A percentile compares a stretch with the other conserved stretches of the same genome.
Conservation (phyloP, 495 filamentous ascomycete genomes). For the Pseudevernia furfuracea region DNA sequence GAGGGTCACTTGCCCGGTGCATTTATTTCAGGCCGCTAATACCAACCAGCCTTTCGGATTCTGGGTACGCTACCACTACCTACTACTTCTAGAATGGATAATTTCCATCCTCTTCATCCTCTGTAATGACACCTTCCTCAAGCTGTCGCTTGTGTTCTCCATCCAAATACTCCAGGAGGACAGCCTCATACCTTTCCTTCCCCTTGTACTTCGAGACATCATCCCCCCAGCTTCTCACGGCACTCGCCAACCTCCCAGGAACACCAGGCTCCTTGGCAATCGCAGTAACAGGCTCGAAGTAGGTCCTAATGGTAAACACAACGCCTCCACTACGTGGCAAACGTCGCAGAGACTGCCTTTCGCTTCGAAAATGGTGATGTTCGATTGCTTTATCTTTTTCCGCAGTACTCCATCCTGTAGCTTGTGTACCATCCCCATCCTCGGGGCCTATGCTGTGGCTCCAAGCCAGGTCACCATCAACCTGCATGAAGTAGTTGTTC, state of each 20-base stretch:
- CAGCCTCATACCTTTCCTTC: slow-evolving; percentile 66
- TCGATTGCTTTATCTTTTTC: slow-evolving; percentile 68
- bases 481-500: slow-evolving; percentile 75
- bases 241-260: slow-evolving; percentile 63
- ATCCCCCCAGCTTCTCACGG: slow-evolving; percentile 76
- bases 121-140: slow-evolving; percentile 51
- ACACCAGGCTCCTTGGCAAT: slow-evolving; percentile 62
- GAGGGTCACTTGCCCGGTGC: not conserved
- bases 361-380: slow-evolving; percentile 71
- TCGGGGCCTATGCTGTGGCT: slow-evolving; percentile 68
- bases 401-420: slow-evolving; percentile 65
- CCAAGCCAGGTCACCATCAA: slow-evolving; percentile 66
- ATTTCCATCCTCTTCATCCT: slow-evolving; percentile 43
- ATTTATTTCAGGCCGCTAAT: no score
- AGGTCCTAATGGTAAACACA: slow-evolving; percentile 73
- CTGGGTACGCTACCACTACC: not conserved
- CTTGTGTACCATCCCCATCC: slow-evolving; percentile 41
- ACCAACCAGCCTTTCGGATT: not conserved
- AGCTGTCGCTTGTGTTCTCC: slow-evolving; percentile 71
- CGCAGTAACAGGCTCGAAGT: slow-evolving; percentile 63
- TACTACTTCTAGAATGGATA: slow-evolving; percentile 39
- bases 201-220: slow-evolving; percentile 83
- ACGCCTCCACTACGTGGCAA: slow-evolving; percentile 68
- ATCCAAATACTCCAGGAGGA: slow-evolving; percentile 79
- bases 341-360: slow-evolving; percentile 68